Evolutionary conservation across 169 alveolate species (phyloP).

Genomic region (Theileria orientalis): DNA sequence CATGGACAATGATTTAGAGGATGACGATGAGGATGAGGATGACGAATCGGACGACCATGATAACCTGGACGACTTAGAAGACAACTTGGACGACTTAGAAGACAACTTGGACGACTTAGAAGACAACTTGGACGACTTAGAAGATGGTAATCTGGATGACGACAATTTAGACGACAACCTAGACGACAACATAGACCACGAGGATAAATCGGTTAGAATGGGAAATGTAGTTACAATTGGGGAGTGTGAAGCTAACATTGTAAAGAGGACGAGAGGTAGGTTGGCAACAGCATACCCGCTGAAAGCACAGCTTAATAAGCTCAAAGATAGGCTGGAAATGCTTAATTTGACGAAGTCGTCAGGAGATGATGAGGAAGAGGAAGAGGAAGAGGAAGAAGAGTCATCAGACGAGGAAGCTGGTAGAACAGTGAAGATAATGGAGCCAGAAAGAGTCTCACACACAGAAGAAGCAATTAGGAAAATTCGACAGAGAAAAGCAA

Average conservation of each 20-base stretch:
- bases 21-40: neutral
- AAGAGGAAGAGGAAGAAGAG: neutral
- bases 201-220: conserved; percentile 16
- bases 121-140: neutral
- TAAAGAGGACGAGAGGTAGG: conserved; percentile 13
- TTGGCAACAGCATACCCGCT: conserved; percentile 8
- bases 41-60: neutral
- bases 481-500: conserved; percentile 38
- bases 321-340: neutral
- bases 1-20: conserved; percentile 1
- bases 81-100: no score
- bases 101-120: no score
- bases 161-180: neutral
- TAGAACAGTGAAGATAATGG: conserved; percentile 29
- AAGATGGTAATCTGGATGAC: neutral
- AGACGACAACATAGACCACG: neutral
- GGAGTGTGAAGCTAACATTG: conserved; percentile 3
- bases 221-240: neutral
- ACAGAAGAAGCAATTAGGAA: conserved; percentile 32
- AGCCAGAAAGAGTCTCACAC: conserved; percentile 48
- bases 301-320: neutral
- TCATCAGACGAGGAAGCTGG: neutral
- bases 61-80: neutral
- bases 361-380: neutral
- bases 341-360: neutral